phyloP scores from a whole-genome alignment of 441 rosid genomes.

The Geranium incanum region DNA sequence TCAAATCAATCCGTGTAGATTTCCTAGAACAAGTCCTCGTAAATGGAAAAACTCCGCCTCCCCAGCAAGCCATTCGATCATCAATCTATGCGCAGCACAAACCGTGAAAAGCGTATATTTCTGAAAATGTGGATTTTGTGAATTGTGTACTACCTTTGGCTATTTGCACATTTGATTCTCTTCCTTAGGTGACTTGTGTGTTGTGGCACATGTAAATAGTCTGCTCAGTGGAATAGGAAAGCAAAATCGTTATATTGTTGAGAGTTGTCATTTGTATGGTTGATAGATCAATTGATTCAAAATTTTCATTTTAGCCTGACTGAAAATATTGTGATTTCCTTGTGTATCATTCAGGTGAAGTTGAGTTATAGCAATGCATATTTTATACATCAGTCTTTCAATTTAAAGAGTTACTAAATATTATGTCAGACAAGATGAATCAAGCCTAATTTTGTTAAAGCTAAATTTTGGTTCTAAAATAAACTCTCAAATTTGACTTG shows the following conservation, averaged over 20 bases:
- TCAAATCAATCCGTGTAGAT: constrained; percentile 61
- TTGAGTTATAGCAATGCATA: not conserved
- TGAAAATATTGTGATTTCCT: not conserved
- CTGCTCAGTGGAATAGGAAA: not conserved
- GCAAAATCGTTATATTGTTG: not conserved
- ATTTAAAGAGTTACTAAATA: too few species aligned
- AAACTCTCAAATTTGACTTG: too few species aligned
- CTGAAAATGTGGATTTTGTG: constrained; percentile 12
- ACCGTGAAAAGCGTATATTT: constrained; percentile 28
- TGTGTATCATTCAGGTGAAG: not conserved
- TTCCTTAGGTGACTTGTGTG: not conserved
- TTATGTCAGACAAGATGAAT: too few species aligned
- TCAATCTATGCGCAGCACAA: constrained; percentile 59
- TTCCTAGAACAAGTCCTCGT: constrained; percentile 53
- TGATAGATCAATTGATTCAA: too few species aligned
- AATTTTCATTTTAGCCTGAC: not conserved
- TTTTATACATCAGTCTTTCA: not conserved
- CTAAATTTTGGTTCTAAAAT: too few species aligned
- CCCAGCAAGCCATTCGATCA: constrained; percentile 31
- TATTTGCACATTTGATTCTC: too few species aligned
- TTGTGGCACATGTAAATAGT: constrained; percentile 3
- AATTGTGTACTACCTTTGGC: constrained; percentile 5
- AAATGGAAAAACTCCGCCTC: constrained; percentile 44
- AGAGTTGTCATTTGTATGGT: not conserved
- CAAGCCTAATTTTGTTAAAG: too few species aligned